Percentiles rank a stretch among this genome's conserved stretches.
phyloP scores from a whole-genome alignment of 2,329 filamentous ascomycete species.

The Colletotrichum truncatum region DNA sequence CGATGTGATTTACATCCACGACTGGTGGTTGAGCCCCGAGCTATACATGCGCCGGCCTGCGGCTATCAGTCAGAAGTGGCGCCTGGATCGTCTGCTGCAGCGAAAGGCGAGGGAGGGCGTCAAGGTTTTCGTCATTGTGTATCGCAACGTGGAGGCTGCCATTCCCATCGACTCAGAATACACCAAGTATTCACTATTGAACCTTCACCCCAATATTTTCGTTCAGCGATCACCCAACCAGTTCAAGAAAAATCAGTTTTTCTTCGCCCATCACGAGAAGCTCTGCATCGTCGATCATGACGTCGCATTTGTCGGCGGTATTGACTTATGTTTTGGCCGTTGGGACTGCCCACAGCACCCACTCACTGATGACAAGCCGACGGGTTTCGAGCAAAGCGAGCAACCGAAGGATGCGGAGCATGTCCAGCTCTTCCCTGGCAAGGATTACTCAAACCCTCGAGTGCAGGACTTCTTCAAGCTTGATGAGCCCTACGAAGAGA shows the following conservation, averaged over 20 bases:
- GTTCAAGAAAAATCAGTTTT: slow-evolving; percentile 98
- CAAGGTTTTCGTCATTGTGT: slow-evolving; percentile 97
- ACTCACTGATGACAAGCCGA: slow-evolving; percentile 91
- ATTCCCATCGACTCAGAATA: slow-evolving; percentile 98
- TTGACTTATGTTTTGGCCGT: slow-evolving; percentile 95
- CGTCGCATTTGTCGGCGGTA: slow-evolving; percentile 92
- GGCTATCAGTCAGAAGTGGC: slow-evolving; percentile 97
- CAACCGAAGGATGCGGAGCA: slow-evolving; percentile 89
- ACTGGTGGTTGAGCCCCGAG: slow-evolving; percentile 98
- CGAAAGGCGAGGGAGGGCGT: slow-evolving; percentile 94
- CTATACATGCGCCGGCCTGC: slow-evolving; percentile 93
- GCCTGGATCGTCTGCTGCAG: slow-evolving; percentile 91
- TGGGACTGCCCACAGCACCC: slow-evolving; percentile 97
- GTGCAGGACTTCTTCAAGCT: slow-evolving; percentile 95
- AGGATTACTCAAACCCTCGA: slow-evolving; percentile 97
- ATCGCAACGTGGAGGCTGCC: slow-evolving; percentile 96
- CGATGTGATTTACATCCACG: slow-evolving; percentile 98
- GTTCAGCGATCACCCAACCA: slow-evolving; percentile 97
- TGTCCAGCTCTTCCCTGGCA: slow-evolving; percentile 95
- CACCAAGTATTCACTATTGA: slow-evolving; percentile 94
- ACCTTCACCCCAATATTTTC: slow-evolving; percentile 95
- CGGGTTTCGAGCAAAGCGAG: slow-evolving; percentile 86
- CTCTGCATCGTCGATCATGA: slow-evolving; percentile 97
- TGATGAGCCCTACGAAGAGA: slow-evolving; percentile 95
- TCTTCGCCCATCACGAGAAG: slow-evolving; percentile 99